Evolutionary conservation across 1,139 yeast species (phyloP).

Genomic region (Yamadazyma jaroonii): DNA sequence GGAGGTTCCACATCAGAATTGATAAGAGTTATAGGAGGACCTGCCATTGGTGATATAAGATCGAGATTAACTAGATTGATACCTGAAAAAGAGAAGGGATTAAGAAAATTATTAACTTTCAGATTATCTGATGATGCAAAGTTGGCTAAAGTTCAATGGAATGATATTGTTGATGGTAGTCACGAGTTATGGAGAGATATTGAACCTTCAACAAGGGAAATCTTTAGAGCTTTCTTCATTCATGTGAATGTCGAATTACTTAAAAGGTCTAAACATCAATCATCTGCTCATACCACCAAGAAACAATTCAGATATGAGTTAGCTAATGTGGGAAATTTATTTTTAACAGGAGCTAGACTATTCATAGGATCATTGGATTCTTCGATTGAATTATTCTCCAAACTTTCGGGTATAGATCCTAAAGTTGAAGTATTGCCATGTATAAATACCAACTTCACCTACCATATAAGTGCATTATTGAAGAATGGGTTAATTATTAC

Average conservation of each 20-base stretch:
- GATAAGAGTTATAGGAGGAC: conserved; percentile 87
- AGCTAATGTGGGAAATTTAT: conserved; percentile 84
- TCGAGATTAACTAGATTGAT: conserved; percentile 77
- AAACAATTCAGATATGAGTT: conserved; percentile 66
- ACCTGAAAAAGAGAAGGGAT: conserved; percentile 41
- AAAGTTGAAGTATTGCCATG: conserved; percentile 70
- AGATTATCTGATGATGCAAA: conserved; percentile 54
- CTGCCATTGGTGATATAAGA: conserved; percentile 91
- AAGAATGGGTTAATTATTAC: conserved; percentile 71
- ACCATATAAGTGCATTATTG: conserved; percentile 79
- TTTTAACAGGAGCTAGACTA: conserved; percentile 76
- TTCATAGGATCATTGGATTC: conserved; percentile 84
- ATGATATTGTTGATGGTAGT: conserved; percentile 71
- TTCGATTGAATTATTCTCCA: conserved; percentile 71
- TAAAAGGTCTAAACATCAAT: conserved; percentile 56
- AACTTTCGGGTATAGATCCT: conserved; percentile 62
- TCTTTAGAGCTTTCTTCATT: conserved; percentile 72
- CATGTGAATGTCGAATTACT: conserved; percentile 77
- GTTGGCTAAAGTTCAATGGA: conserved; percentile 73
- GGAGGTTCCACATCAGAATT: conserved; percentile 95
- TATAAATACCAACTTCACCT: conserved; percentile 77
- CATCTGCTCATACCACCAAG: conserved; percentile 30
- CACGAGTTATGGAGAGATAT: conserved; percentile 67
- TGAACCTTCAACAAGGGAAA: conserved; percentile 64
- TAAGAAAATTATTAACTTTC: conserved; percentile 53